phyloP scores from a whole-genome alignment of 2,329 filamentous ascomycete genomes.

The Trichoderma lentiforme region DNA sequence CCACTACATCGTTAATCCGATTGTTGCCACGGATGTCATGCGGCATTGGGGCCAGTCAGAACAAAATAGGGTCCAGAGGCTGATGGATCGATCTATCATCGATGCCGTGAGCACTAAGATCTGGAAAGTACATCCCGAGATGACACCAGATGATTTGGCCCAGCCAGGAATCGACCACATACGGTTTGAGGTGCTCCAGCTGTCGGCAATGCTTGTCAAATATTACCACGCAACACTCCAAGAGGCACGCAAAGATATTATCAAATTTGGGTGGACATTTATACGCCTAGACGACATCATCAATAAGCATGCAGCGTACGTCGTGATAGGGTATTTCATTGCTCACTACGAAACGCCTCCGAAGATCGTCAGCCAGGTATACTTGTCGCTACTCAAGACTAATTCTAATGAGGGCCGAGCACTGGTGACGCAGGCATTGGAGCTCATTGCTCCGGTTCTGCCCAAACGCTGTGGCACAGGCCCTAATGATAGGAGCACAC shows the following conservation, averaged over 20 bases:
- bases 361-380: conserved; percentile 95
- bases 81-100: conserved; percentile 84
- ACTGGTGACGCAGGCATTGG: conserved; percentile 88
- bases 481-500: conserved; percentile 67
- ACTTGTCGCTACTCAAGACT: conserved; percentile 83
- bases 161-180: conserved; percentile 92
- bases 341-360: conserved; percentile 92
- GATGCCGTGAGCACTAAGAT: conserved; percentile 89
- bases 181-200: conserved; percentile 89
- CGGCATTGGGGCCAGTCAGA: conserved; percentile 66
- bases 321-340: conserved; percentile 96
- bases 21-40: conserved; percentile 94
- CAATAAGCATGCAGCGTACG: conserved; percentile 97
- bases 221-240: conserved; percentile 86
- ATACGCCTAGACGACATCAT: conserved; percentile 98
- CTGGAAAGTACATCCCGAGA: conserved; percentile 85
- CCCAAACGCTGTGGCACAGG: conserved; percentile 74
- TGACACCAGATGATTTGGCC: conserved; percentile 75
- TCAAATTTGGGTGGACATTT: conserved; percentile 99
- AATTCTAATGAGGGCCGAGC: conserved; percentile 93
- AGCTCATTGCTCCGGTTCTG: conserved; percentile 90
- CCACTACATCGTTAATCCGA: conserved; percentile 90
- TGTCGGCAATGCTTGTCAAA: conserved; percentile 92
- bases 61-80: conserved; percentile 56
- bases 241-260: conserved; percentile 93